Evolutionary conservation across 306 rosid genomes (phyloP).

Genomic region (Inga laurina): DNA sequence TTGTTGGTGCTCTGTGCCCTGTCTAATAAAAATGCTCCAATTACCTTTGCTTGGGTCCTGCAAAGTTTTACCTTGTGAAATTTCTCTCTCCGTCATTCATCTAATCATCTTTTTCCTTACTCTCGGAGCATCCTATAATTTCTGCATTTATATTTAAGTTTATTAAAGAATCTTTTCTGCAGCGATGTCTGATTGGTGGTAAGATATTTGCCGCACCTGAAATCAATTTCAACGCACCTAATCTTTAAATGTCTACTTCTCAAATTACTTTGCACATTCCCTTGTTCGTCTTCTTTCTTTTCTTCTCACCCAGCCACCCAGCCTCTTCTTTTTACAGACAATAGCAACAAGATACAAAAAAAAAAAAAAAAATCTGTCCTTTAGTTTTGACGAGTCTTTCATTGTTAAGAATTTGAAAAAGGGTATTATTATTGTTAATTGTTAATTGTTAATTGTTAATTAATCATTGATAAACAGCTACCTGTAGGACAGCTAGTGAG

Average conservation of each 20-base stretch:
- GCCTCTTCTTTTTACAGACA: background rate
- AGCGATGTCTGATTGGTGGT: background rate
- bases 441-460: conserved; percentile 28
- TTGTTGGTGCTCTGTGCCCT: background rate
- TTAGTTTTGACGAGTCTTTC: background rate
- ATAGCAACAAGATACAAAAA: background rate
- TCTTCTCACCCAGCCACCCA: background rate
- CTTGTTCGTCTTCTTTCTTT: background rate
- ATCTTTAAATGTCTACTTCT: background rate
- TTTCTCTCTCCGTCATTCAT: background rate
- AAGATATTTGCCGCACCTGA: background rate
- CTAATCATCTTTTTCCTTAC: background rate
- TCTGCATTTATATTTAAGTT: background rate
- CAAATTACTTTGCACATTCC: background rate
- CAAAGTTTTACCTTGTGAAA: background rate
- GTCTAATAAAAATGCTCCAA: background rate
- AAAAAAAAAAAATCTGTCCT: background rate
- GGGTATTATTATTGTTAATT: conserved; percentile 24
- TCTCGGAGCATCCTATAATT: background rate
- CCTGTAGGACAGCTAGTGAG: conserved; percentile 30
- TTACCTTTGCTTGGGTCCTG: too few relatives aligned
- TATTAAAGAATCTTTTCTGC: background rate
- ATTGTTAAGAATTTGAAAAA: background rate
- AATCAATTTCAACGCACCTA: background rate
- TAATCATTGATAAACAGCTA: background rate